phyloP scores from a whole-genome alignment of 2,329 filamentous ascomycete genomes.

The Aspergillus tanneri region DNA sequence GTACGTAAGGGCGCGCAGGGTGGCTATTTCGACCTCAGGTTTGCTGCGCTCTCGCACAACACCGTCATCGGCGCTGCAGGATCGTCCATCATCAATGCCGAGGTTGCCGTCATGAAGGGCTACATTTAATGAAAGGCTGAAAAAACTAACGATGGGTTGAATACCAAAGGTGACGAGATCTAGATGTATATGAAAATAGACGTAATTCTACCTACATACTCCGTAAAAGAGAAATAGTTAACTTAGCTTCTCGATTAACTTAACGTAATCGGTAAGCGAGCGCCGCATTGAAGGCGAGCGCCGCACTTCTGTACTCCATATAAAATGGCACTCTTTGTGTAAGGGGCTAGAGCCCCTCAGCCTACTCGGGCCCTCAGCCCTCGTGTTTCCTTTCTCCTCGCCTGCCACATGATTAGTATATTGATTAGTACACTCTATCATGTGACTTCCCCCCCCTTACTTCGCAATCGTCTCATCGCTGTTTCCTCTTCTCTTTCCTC shows the following conservation, averaged over 20 bases:
- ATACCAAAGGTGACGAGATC: constrained; percentile 11
- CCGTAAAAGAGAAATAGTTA: neutral
- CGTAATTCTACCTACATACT: neutral
- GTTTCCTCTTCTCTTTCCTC: too few relatives aligned
- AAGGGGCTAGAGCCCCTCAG: too few relatives aligned
- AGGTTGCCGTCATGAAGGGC: constrained; percentile 87
- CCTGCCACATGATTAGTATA: too few relatives aligned
- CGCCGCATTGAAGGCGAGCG: too few relatives aligned
- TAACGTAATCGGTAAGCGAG: too few relatives aligned
- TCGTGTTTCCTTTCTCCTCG: too few relatives aligned
- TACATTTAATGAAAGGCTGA: constrained; percentile 56
- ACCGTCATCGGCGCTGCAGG: constrained; percentile 95
- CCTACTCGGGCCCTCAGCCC: too few relatives aligned
- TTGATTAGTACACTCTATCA: too few relatives aligned
- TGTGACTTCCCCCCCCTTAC: too few relatives aligned
- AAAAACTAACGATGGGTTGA: constrained; percentile 13
- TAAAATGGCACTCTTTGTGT: too few relatives aligned
- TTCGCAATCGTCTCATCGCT: too few relatives aligned
- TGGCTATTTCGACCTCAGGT: constrained; percentile 91
- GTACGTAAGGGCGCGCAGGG: constrained; percentile 76
- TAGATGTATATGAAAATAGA: neutral
- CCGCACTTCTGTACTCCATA: too few relatives aligned
- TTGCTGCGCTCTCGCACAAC: constrained; percentile 88
- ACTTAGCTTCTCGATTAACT: neutral
- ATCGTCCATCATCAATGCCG: constrained; percentile 90